Base-by-base conservation (phyloP, 2,329 filamentous ascomycete genomes). In the Aspergillus clavatus region DNA sequence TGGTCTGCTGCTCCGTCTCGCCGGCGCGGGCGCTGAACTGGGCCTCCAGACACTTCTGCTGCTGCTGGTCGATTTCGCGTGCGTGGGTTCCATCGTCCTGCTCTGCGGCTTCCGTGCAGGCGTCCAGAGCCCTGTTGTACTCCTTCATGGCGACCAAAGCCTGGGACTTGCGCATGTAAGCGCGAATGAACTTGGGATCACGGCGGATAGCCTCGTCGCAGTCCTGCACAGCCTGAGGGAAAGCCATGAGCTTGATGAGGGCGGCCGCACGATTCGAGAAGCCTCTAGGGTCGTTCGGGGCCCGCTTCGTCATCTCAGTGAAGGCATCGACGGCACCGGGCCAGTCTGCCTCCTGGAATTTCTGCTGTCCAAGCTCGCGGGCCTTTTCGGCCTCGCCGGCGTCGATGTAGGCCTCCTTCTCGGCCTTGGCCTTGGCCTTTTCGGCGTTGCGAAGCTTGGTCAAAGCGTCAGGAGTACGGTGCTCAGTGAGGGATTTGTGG, bases 241-340 rank as follows among this genome's bases (percentile, higher is more conserved):
- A 95, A 57, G 90, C 87, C 61, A 98, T 87, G 35, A 98, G 80
- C 77, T 98, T 98, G 72, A 96, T 87, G 62, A 97, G 89, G 37
- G 93, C 94, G 4, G 93, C 93, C 5, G 93, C 93, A 58, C 93
- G 89, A 79, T 98, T 98, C 67, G 87, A 94, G 79, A 93, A 98
- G 35, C 93, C 91, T 58, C 94, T 84, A 31, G 93, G 85, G 64
- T 98, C 93, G 0, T 94, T 80, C 5, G 94, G 93, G 0, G 89
- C 86, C 47, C 93, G 89, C 80, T 96, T 96, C 70, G 86, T 86
- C 90, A 97, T 96, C 75, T 98, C 93, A 1, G 78, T 82, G 75
- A 98, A 98, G 1, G 91, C 89, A 36, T 89, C 89, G 22, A 98
- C 90, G 7, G 93, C 93, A 42, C 81, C 93, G 8, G 93, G 91